Conservation (phyloP, 1,284 basidiomycete species). For the Chiua sp. region DNA sequence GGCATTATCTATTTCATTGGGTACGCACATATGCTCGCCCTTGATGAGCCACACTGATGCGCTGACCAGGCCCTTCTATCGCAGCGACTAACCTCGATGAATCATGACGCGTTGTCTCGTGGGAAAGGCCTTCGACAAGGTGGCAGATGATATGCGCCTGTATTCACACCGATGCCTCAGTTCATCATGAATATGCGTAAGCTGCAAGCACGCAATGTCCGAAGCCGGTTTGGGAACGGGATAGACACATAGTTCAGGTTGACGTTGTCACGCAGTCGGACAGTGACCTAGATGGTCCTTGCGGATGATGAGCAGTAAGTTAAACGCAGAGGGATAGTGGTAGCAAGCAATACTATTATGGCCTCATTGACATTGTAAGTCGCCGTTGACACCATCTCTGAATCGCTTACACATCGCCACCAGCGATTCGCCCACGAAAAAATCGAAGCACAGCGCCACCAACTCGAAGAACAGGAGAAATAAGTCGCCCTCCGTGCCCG, state of each 20-base stretch:
- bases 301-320: neutral
- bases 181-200: slow-evolving; percentile 1
- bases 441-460: neutral
- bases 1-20: slow-evolving; percentile 21
- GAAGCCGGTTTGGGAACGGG: neutral
- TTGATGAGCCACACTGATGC: no score
- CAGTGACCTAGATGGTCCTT: neutral
- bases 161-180: neutral
- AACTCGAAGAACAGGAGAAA: no score
- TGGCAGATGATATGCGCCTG: neutral
- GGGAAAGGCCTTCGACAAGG: neutral
- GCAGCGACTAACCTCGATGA: neutral
- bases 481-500: no score
- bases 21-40: neutral
- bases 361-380: no score
- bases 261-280: no score
- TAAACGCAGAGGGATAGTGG: no score
- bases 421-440: no score
- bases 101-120: neutral
- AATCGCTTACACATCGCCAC: no score
- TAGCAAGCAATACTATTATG: no score
- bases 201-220: neutral
- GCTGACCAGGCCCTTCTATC: neutral
- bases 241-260: neutral
- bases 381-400: no score